Base-by-base conservation (phyloP, 306 rosid species). In the Glycine latifolia region DNA sequence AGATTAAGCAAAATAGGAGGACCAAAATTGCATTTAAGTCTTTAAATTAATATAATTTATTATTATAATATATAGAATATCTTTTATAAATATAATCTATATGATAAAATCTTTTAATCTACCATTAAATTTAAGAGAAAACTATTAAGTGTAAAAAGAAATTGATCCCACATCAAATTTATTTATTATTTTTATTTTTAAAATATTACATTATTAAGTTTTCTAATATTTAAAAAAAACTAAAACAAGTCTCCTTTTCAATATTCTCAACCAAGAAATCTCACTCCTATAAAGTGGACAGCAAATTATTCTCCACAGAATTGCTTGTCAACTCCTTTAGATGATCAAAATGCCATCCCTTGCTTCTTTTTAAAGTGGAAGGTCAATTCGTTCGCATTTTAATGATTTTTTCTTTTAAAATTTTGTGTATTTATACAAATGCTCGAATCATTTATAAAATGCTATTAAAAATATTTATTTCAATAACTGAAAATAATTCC, bases 201-300 rank as follows among this genome's bases (percentile, higher is more conserved):
- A 58, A 58, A 41, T 41, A 41, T 41, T 13, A 52, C 12, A 12
- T 53, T n/a, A 14, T 13, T n/a, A 53, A 14, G 4, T 2, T 13
- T 13, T 14, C n/a, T n/a, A 56, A 6, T 56, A 6, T 56, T 17
- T 0, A 16, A 65, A 7, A 39, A 65, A 65, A 39, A 37, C 41
- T 1, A 10, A 43, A 68, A 20, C n/a, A 17, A 0, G 13, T 69
- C 16, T 17, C 15, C 56, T 69, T 47, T 68, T 47, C 15, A 43
- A 46, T 69, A 69, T 69, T 69, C 15, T 68, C 7, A 46, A 12
- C 66, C n/a, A 54, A 62, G 17, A 76, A 62, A 47, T 63, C 59
- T 9, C 13, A 62, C 0, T 61, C 71, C 33, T 9, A 63, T 14
- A 62, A 76, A 35, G 71, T 65, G 63, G 73, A 48, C 6, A 44